A percentile compares a stretch with the other conserved stretches of the same genome.
These are phyloP conservation scores for Coemansia sp. DNA, from an alignment of 192 early-diverging fungal genomes.

Conservation along the genomic window DNA sequence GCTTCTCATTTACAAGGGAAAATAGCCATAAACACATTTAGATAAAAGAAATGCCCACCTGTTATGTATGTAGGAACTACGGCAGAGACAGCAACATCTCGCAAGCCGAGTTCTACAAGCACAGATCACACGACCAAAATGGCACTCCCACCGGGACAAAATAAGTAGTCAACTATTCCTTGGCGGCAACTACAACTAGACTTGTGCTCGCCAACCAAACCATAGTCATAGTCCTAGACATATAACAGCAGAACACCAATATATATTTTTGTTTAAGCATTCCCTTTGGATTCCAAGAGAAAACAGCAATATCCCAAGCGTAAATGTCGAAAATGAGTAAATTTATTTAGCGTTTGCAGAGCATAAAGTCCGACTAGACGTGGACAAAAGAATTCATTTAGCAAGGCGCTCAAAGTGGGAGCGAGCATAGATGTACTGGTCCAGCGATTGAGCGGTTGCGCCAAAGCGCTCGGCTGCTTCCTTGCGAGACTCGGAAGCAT, in stretches of 20 bases:
- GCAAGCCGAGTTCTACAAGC: not conserved
- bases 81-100: not conserved
- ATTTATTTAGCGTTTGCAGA: no score
- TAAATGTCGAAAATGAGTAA: no score
- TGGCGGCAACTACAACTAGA: not conserved
- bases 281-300: no score
- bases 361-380: no score
- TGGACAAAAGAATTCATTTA: no score
- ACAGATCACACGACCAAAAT: not conserved
- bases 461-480: constrained; percentile 26
- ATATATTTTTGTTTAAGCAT: no score
- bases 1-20: no score
- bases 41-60: not conserved
- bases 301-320: no score
- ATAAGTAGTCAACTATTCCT: not conserved
- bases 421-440: constrained; percentile 57
- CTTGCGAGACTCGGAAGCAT: constrained; percentile 21
- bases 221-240: no score
- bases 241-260: no score
- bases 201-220: no score
- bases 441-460: constrained; percentile 46
- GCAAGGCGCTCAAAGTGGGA: constrained; percentile 26
- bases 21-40: no score
- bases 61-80: not conserved
- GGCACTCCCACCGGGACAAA: not conserved